Conservation (phyloP, 2,329 filamentous ascomycete genomes). For the Capronia americana region DNA sequence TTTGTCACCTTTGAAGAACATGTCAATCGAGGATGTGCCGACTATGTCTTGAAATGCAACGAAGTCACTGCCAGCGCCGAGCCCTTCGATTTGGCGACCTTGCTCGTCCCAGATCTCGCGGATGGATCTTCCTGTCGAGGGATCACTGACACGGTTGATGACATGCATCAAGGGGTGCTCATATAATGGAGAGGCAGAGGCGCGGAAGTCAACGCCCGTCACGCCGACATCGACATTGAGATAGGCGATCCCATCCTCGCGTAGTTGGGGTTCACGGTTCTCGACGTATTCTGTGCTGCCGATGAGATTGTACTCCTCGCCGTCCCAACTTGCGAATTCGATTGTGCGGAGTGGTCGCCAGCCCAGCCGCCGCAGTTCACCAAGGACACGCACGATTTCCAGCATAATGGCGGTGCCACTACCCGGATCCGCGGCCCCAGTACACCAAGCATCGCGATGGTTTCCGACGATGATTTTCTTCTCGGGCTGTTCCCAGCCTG, state of each 20-base stretch:
- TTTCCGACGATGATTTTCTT: conserved; percentile 91
- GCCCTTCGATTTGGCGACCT: conserved; percentile 66
- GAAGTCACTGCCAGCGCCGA: conserved; percentile 81
- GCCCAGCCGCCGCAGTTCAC: conserved; percentile 74
- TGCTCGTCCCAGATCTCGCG: conserved; percentile 76
- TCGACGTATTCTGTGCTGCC: conserved; percentile 97
- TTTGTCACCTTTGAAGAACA: conserved; percentile 72
- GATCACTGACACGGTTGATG: conserved; percentile 76
- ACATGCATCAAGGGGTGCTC: conserved; percentile 73
- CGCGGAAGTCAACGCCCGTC: conserved; percentile 74
- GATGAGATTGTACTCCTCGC: conserved; percentile 87
- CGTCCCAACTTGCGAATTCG: conserved; percentile 97
- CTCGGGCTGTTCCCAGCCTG: conserved; percentile 79
- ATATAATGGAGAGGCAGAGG: conserved; percentile 81
- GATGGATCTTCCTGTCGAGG: conserved; percentile 65
- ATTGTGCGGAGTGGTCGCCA: conserved; percentile 95
- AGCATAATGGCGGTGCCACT: conserved; percentile 90
- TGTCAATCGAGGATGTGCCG: conserved; percentile 84
- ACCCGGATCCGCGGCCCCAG: conserved; percentile 84
- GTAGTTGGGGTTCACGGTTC: conserved; percentile 74
- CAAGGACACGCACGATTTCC: conserved; percentile 85
- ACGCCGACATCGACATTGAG: conserved; percentile 89
- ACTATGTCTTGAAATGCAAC: conserved; percentile 91
- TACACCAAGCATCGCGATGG: conserved; percentile 90
- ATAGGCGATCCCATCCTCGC: conserved; percentile 80